Percentiles rank a stretch among this genome's conserved stretches.
Conservation (phyloP, 257 asterid genomes). For the Gynochthodes officinalis region DNA sequence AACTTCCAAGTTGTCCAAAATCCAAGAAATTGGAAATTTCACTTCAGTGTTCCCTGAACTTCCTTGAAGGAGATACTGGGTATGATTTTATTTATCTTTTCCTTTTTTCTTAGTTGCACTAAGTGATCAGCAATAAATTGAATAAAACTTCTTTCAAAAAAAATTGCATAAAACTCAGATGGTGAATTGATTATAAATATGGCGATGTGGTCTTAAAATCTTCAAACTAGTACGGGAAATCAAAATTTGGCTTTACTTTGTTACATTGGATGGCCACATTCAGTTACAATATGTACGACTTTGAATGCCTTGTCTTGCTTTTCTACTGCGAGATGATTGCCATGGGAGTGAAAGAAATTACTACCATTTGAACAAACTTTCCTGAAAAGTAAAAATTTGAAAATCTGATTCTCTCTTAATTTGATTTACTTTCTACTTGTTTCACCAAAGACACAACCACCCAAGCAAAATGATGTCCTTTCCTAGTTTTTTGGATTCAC, state of each 20-base stretch:
- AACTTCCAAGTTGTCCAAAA: conserved; percentile 32
- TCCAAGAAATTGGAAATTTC: conserved; percentile 50
- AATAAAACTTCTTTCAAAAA: neutral
- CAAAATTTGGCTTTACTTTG: neutral
- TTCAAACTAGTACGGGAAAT: neutral
- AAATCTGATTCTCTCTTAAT: neutral
- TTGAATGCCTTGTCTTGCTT: neutral
- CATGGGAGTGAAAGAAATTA: too few species aligned
- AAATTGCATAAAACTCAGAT: neutral
- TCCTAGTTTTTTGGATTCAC: neutral
- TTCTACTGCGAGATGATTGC: neutral
- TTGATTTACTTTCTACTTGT: neutral
- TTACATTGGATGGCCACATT: neutral
- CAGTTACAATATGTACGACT: neutral
- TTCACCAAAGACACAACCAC: neutral
- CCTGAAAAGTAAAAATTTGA: neutral
- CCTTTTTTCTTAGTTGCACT: neutral
- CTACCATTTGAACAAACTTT: neutral
- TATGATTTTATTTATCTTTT: conserved; percentile 17
- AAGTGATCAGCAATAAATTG: neutral
- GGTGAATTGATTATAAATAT: neutral
- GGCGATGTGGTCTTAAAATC: neutral
- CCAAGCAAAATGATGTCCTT: neutral
- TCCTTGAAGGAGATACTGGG: conserved; percentile 99
- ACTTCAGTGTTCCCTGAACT: conserved; percentile 77